Conservation (phyloP, 305 asterid species). For the Rubia peregrina region DNA sequence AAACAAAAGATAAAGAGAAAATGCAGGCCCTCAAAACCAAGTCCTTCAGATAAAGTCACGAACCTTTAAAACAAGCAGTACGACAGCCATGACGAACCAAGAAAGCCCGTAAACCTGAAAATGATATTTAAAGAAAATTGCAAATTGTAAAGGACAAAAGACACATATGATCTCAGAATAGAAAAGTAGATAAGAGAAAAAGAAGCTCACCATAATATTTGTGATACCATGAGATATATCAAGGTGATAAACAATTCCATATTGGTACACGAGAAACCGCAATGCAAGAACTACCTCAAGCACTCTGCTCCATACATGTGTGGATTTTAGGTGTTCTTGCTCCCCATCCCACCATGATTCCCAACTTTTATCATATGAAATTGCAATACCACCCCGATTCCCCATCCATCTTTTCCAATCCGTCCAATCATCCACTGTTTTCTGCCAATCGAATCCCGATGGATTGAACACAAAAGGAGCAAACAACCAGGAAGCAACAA, state of each 20-base stretch:
- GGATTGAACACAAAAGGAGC: conserved; percentile 98
- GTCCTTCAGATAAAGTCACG: no score
- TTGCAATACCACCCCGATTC: conserved; percentile 96
- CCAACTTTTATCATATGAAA: conserved; percentile 91
- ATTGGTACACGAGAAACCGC: conserved; percentile 87
- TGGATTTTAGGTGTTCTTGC: conserved; percentile 79
- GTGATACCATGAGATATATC: conserved; percentile 66
- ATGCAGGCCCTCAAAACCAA: no score
- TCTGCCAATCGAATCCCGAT: conserved; percentile 97
- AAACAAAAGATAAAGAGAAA: neutral
- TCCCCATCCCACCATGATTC: conserved; percentile 99
- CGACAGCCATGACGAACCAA: conserved; percentile 86
- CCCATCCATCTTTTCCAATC: conserved; percentile 99
- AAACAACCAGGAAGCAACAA: conserved; percentile 90
- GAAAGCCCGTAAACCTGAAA: conserved; percentile 89
- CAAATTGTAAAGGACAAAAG: conserved; percentile 18
- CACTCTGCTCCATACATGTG: conserved; percentile 64
- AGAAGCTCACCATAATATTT: conserved; percentile 47
- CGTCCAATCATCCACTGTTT: conserved; percentile 95
- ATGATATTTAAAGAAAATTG: conserved; percentile 19
- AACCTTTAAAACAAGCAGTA: conserved; percentile 78
- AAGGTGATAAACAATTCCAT: conserved; percentile 91
- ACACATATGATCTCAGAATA: conserved; percentile 11
- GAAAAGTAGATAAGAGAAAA: neutral
- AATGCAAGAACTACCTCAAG: conserved; percentile 68